These are phyloP conservation scores for Zoysia japonica DNA, from an alignment of 176 grass and related monocot genomes.

Conservation along the genomic window DNA sequence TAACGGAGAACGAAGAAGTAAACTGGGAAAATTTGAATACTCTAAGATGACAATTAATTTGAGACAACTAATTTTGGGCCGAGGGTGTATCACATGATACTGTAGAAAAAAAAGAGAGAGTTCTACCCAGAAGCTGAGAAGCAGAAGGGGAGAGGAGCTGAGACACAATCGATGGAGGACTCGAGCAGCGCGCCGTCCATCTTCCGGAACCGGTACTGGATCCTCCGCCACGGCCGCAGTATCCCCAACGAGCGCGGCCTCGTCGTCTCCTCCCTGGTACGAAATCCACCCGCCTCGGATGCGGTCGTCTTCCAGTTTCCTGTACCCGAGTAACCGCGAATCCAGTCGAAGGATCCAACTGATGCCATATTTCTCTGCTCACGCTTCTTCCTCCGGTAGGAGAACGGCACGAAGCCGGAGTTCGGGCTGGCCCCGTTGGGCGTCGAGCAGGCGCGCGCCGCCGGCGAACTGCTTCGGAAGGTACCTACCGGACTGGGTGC, in stretches of 20 bases:
- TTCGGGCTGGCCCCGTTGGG: constrained; percentile 71
- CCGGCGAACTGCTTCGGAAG: constrained; percentile 63
- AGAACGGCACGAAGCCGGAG: constrained; percentile 67
- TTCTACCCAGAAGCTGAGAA: too few species aligned
- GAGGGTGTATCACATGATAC: too few species aligned
- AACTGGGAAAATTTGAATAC: too few species aligned
- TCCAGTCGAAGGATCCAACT: background rate
- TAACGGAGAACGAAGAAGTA: too few species aligned
- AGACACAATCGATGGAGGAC: constrained; percentile 14
- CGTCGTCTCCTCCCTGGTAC: constrained; percentile 81
- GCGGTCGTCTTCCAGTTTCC: background rate
- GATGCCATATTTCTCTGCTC: background rate
- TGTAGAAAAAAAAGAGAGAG: too few species aligned
- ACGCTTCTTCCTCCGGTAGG: constrained; percentile 37
- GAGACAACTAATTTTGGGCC: too few species aligned
- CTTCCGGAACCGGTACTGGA: constrained; percentile 74
- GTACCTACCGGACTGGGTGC: constrained; percentile 9
- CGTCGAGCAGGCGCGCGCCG: constrained; percentile 67
- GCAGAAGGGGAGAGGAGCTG: too few species aligned
- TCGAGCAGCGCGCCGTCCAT: background rate
- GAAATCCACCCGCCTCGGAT: background rate
- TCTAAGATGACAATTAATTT: too few species aligned
- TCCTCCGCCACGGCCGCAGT: constrained; percentile 81
- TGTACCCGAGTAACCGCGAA: background rate
- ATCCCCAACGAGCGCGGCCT: constrained; percentile 81